phyloP scores from a whole-genome alignment of 2,329 filamentous ascomycete species.

The Claviceps sp. region DNA sequence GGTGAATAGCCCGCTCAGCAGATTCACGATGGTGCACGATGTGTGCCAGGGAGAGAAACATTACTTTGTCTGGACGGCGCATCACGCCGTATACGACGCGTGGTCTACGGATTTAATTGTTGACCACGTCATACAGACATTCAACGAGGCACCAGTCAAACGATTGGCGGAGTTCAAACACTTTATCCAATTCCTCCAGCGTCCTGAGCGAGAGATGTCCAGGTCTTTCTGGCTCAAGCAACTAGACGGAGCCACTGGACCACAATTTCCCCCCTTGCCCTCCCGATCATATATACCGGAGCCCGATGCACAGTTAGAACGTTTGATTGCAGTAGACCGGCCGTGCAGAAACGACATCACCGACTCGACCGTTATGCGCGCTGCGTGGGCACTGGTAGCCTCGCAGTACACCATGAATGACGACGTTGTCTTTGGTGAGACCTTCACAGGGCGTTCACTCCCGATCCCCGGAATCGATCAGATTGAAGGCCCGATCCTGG shows the following conservation, averaged over 20 bases:
- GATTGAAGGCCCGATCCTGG: conserved; percentile 15
- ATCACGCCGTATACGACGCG: conserved; percentile 37
- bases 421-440: conserved; percentile 18
- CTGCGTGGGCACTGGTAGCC: conserved; percentile 21
- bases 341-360: conserved; percentile 10
- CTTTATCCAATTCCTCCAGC: conserved; percentile 29
- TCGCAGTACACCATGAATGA: conserved; percentile 20
- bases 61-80: conserved; percentile 10
- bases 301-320: conserved; percentile 2
- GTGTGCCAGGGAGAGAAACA: not conserved
- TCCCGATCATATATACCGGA: conserved; percentile 3
- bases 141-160: conserved; percentile 2
- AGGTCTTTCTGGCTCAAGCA: conserved; percentile 28
- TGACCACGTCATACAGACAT: conserved; percentile 6
- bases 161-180: conserved; percentile 16
- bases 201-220: conserved; percentile 12
- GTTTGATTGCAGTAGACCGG: conserved; percentile 1
- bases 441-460: conserved; percentile 15
- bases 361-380: conserved; percentile 12
- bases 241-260: conserved; percentile 14
- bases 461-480: conserved; percentile 13
- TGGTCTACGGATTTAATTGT: conserved; percentile 30
- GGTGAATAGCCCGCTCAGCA: conserved; percentile 8
- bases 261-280: conserved; percentile 5
- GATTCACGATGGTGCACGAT: conserved; percentile 5